A percentile compares a stretch with the other conserved stretches of the same genome.
Evolutionary conservation across 805 yeast genomes (phyloP).

Genomic region (Candida coquimbonensis): DNA sequence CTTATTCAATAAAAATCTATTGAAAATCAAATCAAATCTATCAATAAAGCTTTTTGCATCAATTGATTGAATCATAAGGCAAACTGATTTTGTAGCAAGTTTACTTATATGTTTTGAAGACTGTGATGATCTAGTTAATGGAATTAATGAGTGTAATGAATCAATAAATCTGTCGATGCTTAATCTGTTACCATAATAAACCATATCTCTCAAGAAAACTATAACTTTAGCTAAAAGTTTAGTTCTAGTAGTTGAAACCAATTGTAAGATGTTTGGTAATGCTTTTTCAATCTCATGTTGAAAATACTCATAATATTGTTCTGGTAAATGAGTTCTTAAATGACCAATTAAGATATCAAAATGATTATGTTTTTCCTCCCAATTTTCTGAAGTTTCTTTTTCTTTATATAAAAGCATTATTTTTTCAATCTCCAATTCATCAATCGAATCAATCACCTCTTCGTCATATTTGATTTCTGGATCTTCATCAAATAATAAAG

Average conservation of each 20-base stretch:
- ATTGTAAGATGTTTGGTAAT: constrained; percentile 13
- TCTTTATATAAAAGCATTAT: constrained; percentile 8
- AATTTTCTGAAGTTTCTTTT: constrained; percentile 18
- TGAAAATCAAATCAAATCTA: constrained; percentile 16
- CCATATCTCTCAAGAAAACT: constrained; percentile 19
- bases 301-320: constrained; percentile 7
- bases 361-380: constrained; percentile 12
- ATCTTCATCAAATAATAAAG: constrained; percentile 15
- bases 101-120: constrained; percentile 9
- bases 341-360: constrained; percentile 18
- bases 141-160: constrained; percentile 16
- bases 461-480: constrained; percentile 9
- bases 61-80: constrained; percentile 20
- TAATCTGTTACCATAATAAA: constrained; percentile 15
- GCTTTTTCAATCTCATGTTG: constrained; percentile 8
- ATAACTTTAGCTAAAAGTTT: constrained; percentile 14
- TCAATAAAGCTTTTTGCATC: constrained; percentile 12
- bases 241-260: constrained; percentile 13
- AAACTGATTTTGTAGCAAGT: constrained; percentile 17
- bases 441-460: constrained; percentile 3
- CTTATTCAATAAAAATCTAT: constrained; percentile 8
- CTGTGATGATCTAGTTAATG: constrained; percentile 18
- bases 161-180: constrained; percentile 10
- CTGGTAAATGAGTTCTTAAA: constrained; percentile 14
- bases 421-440: constrained; percentile 6